Base-by-base conservation (phyloP, 257 asterid species). In the Forsythia suspensa region DNA sequence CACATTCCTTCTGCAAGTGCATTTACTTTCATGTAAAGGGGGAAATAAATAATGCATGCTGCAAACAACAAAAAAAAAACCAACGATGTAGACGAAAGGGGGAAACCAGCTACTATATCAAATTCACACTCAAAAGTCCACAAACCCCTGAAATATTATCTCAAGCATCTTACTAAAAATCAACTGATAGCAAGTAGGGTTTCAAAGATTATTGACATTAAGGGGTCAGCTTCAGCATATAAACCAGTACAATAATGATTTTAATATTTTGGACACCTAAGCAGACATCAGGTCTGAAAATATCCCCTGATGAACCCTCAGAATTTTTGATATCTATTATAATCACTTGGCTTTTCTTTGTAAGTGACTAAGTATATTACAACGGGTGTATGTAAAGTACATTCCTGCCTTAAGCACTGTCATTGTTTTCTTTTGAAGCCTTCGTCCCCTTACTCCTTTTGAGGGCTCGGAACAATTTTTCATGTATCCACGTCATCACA, bases 371-470 rank as follows among this genome's bases (percentile, higher is more conserved):
- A 57, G 10, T 55, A 55, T 15, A 55, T 61, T 21, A 61, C 68
- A 61, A 21, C 15, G 8, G 68, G 37, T 61, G 63, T 48, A 38
- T 40, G 70, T 24, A 61, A 21, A 13, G 69, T 46, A 73, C 43
- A n/a, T 66, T 46, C 57, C 69, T 72, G 39, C 70, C 41, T 74
- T 40, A 12, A 79, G 70, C 41, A 73, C 74, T 73, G 70, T 18
- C 67, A 8, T 41, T 18, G n/a, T 65, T 41, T 41, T 66, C 37
- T 75, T 9, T 9, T 21, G 78, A 51, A 38, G 40, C 71, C 42
- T 43, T 43, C 6, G 9, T 20, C 48, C 38, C 70, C 66, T 18
- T 67, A 63, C 43, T 36, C 74, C 69, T 61, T 36, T 67, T 24
- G 24, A 46, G 70, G 69, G 44, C 71, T 55, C 7, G 12, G 51